These are phyloP conservation scores for Ganoderma leucocontextum DNA, from an alignment of 1,284 basidiomycete species.

Conservation along the genomic window DNA sequence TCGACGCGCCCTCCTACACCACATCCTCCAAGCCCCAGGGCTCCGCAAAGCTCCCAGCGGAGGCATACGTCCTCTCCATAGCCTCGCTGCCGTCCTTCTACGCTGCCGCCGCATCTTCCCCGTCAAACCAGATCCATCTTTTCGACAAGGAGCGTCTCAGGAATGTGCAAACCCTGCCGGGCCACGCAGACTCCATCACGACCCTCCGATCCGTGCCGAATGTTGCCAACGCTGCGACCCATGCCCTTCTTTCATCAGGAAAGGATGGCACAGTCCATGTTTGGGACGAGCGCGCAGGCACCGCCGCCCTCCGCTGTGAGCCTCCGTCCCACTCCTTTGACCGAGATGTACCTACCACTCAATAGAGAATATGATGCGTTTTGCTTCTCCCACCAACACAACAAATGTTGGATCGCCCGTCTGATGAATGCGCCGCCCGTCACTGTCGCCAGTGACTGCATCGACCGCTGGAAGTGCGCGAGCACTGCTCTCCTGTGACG, in stretches of 20 bases:
- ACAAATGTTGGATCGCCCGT: background rate
- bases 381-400: slow-evolving; percentile 6
- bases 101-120: slow-evolving; percentile 64
- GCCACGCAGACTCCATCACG: slow-evolving; percentile 63
- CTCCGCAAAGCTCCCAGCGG: slow-evolving; percentile 49
- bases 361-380: slow-evolving; percentile 42
- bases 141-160: slow-evolving; percentile 66
- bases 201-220: slow-evolving; percentile 51
- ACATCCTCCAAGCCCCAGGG: slow-evolving; percentile 43
- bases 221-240: slow-evolving; percentile 42
- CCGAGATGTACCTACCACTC: slow-evolving; percentile 51
- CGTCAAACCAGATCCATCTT: slow-evolving; percentile 66
- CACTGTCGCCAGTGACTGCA: slow-evolving; percentile 46
- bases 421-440: background rate
- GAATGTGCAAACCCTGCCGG: slow-evolving; percentile 54
- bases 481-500: slow-evolving; percentile 70
- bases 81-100: slow-evolving; percentile 56
- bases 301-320: slow-evolving; percentile 67
- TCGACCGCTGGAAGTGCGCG: slow-evolving; percentile 53
- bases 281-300: slow-evolving; percentile 73
- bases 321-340: slow-evolving; percentile 29
- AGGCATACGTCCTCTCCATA: slow-evolving; percentile 66
- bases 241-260: slow-evolving; percentile 65
- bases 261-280: slow-evolving; percentile 69
- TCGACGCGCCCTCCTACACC: slow-evolving; percentile 43